phyloP scores from a whole-genome alignment of 305 asterid genomes.

The Salvia sclarea region DNA sequence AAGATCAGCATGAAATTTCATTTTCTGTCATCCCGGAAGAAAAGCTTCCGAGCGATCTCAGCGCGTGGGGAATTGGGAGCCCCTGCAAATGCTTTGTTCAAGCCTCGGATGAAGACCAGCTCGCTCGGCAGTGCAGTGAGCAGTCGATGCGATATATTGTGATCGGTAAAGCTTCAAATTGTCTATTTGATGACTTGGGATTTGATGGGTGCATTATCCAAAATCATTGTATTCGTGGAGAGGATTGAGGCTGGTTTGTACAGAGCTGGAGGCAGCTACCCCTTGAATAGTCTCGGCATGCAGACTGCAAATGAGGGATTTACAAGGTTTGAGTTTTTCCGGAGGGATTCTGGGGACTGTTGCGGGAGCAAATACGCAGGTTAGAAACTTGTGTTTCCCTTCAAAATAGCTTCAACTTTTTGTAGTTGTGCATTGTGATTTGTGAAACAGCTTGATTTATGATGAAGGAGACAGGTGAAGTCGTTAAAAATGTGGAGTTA shows the following conservation, averaged over 20 bases:
- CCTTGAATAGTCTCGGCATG: slow-evolving; percentile 42
- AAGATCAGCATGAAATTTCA: too few relatives aligned
- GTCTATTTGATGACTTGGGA: slow-evolving; percentile 48
- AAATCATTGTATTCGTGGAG: slow-evolving; percentile 45
- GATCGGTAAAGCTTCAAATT: slow-evolving; percentile 51
- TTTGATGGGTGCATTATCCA: slow-evolving; percentile 49
- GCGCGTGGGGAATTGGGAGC: slow-evolving; percentile 56
- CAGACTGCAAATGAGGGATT: slow-evolving; percentile 40
- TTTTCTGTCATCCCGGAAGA: slow-evolving; percentile 25
- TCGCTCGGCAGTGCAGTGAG: slow-evolving; percentile 45
- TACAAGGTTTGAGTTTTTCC: slow-evolving; percentile 51
- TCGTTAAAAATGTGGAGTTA: slow-evolving; percentile 39
- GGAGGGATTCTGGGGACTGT: slow-evolving; percentile 50
- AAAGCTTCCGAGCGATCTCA: slow-evolving; percentile 39
- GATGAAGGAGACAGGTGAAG: slow-evolving; percentile 39
- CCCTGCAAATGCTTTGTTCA: slow-evolving; percentile 48
- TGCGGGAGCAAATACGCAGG: slow-evolving; percentile 58
- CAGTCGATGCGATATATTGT: slow-evolving; percentile 38
- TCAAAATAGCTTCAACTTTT: too few relatives aligned
- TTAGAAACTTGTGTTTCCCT: not conserved
- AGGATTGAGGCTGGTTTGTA: slow-evolving; percentile 39
- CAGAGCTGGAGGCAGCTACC: slow-evolving; percentile 52
- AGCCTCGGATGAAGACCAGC: slow-evolving; percentile 41
- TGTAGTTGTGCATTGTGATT: not conserved
- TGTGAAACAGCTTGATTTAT: too few relatives aligned